Evolutionary conservation across 2,329 filamentous ascomycete species (phyloP).

Genomic region (Fusarium cyanostomum): DNA sequence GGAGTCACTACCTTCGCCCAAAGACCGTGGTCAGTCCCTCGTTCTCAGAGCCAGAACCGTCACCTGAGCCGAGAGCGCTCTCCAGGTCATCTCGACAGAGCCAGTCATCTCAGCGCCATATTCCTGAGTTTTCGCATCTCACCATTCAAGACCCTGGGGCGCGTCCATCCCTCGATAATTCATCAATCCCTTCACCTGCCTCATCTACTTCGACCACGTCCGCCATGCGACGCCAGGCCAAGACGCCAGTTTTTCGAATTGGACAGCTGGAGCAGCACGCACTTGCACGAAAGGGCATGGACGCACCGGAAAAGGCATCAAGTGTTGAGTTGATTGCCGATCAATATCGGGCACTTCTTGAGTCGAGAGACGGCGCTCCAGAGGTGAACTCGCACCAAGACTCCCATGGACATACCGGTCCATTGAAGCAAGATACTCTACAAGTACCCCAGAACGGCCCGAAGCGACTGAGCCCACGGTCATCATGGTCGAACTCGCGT

Average conservation of each 20-base stretch:
- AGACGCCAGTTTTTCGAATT: conserved; percentile 61
- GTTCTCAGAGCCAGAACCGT: conserved; percentile 30
- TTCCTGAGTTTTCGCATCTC: conserved; percentile 42
- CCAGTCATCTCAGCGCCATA: conserved; percentile 31
- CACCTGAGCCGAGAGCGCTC: conserved; percentile 26
- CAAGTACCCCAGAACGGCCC: conserved; percentile 24
- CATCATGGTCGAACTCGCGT: conserved; percentile 26
- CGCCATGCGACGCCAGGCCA: conserved; percentile 57
- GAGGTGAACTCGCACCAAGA: conserved; percentile 46
- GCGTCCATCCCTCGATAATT: conserved; percentile 40
- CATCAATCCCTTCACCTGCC: conserved; percentile 47
- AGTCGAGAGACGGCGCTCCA: conserved; percentile 48
- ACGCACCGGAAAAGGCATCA: conserved; percentile 47
- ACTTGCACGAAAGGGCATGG: conserved; percentile 32
- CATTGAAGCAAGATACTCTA: conserved; percentile 23
- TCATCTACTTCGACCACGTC: conserved; percentile 46
- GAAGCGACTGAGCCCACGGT: conserved; percentile 14
- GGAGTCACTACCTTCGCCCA: conserved; percentile 42
- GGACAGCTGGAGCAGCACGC: conserved; percentile 57
- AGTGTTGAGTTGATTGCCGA: conserved; percentile 61
- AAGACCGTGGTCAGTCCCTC: conserved; percentile 32
- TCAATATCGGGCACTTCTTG: conserved; percentile 59
- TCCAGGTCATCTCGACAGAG: conserved; percentile 20
- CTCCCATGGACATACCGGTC: conserved; percentile 8
- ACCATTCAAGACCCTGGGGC: conserved; percentile 29